Percentiles rank a stretch among this genome's conserved stretches.
phyloP scores from a whole-genome alignment of 2,329 filamentous ascomycete genomes.

The Pseudogymnoascus sp. region DNA sequence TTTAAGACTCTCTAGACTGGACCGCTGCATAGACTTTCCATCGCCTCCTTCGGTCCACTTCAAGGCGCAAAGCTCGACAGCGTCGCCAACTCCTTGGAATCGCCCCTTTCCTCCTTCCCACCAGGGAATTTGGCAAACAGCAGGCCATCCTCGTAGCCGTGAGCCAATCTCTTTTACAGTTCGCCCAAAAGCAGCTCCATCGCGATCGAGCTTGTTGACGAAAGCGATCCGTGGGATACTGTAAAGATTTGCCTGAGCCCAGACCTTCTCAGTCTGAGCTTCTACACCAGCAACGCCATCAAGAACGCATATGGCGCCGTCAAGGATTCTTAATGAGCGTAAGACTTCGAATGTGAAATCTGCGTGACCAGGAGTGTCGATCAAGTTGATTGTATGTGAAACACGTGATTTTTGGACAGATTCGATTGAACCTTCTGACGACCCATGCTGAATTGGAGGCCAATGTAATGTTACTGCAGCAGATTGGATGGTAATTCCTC shows the following conservation, averaged over 20 bases:
- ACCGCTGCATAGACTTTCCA: conserved; percentile 53
- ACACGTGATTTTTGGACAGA: conserved; percentile 36
- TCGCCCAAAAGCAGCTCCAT: conserved; percentile 72
- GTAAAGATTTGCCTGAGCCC: conserved; percentile 81
- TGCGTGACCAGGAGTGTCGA: conserved; percentile 93
- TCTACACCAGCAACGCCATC: conserved; percentile 92
- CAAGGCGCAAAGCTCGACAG: conserved; percentile 66
- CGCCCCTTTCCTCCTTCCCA: conserved; percentile 67
- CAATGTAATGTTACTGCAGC: conserved; percentile 93
- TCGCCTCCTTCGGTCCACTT: conserved; percentile 63
- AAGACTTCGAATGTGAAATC: conserved; percentile 97
- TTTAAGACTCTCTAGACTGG: conserved; percentile 46
- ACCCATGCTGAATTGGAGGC: conserved; percentile 51
- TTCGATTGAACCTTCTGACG: conserved; percentile 13
- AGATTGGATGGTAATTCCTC: conserved; percentile 96
- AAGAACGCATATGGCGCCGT: conserved; percentile 86
- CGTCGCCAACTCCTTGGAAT: conserved; percentile 79
- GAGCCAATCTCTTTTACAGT: conserved; percentile 80
- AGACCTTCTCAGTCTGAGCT: conserved; percentile 94
- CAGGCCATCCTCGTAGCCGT: conserved; percentile 73
- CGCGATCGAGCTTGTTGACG: conserved; percentile 79
- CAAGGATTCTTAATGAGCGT: conserved; percentile 77
- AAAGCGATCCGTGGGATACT: conserved; percentile 75
- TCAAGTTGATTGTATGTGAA: conserved; percentile 74
- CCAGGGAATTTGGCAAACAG: conserved; percentile 93